These are phyloP conservation scores for Gillenia trifoliata DNA, from an alignment of 306 rosid species.

Conservation along the genomic window DNA sequence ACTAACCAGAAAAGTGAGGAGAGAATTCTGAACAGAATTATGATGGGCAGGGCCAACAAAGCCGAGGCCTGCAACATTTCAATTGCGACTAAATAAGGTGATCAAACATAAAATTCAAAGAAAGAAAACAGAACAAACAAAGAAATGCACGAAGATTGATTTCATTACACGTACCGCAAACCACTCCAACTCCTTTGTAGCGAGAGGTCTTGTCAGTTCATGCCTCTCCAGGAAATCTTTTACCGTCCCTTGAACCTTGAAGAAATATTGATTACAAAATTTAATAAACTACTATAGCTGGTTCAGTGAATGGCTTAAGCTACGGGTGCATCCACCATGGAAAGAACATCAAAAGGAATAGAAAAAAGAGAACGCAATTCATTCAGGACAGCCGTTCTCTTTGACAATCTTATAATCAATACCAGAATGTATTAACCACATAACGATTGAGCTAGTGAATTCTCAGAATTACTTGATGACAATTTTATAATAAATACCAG, in stretches of 20 bases:
- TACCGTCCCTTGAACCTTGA: slow-evolving; percentile 75
- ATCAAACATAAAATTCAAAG: slow-evolving; percentile 17
- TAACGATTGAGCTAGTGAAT: not conserved
- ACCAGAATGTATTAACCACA: not conserved
- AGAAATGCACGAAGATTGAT: not conserved
- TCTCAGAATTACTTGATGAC: not conserved
- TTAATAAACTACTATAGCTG: slow-evolving; percentile 4
- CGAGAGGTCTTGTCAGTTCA: slow-evolving; percentile 75
- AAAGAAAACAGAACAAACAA: not conserved
- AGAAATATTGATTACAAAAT: slow-evolving; percentile 10
- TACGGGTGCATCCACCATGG: not conserved
- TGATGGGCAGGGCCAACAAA: slow-evolving; percentile 73
- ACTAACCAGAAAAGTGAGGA: slow-evolving; percentile 73
- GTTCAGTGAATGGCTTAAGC: not conserved
- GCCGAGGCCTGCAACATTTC: slow-evolving; percentile 83
- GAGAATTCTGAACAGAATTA: slow-evolving; percentile 54
- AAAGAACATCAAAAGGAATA: not conserved
- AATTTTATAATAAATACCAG: not conserved
- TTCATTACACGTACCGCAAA: slow-evolving; percentile 66
- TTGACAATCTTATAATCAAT: not conserved
- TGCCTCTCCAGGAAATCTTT: slow-evolving; percentile 60
- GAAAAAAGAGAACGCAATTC: not conserved
- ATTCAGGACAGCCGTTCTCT: not conserved
- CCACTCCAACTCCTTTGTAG: slow-evolving; percentile 91
- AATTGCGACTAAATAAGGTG: slow-evolving; percentile 6